A percentile compares a stretch with the other conserved stretches of the same genome.
phyloP scores from a whole-genome alignment of 2,329 filamentous ascomycete species.

The Pestalotiopsis sp. region DNA sequence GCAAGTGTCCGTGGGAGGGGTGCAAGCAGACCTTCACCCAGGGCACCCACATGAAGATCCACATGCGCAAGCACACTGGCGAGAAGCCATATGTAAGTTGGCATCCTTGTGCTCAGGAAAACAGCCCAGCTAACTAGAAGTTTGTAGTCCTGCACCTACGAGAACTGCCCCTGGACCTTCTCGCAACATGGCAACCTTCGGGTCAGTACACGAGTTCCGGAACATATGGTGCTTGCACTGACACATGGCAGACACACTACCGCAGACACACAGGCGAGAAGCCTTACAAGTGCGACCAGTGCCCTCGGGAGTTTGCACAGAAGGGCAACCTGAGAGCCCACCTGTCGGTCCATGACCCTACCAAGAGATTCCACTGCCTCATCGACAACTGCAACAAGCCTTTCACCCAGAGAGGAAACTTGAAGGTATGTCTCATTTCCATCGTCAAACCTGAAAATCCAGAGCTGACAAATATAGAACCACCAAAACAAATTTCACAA shows the following conservation, averaged over 20 bases:
- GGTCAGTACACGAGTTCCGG: constrained; percentile 47
- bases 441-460: neutral
- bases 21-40: constrained; percentile 87
- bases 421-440: constrained; percentile 66
- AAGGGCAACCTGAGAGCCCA: constrained; percentile 85
- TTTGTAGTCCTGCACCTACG: constrained; percentile 64
- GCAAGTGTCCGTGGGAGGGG: constrained; percentile 70
- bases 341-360: constrained; percentile 75
- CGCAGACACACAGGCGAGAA: constrained; percentile 86
- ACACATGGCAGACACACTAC: constrained; percentile 70
- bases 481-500: constrained; percentile 95
- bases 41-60: constrained; percentile 91
- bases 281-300: constrained; percentile 79
- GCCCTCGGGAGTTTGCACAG: constrained; percentile 82
- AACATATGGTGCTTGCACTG: no score
- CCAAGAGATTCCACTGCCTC: constrained; percentile 79
- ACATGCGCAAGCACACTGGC: constrained; percentile 85
- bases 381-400: constrained; percentile 84
- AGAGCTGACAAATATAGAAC: neutral
- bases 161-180: constrained; percentile 77
- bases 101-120: constrained; percentile 23
- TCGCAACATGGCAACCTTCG: constrained; percentile 91
- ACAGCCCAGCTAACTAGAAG: constrained; percentile 25
- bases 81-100: constrained; percentile 84
- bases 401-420: constrained; percentile 88